These are phyloP conservation scores for Begonia peltatifolia DNA, from an alignment of 306 rosid genomes.

Conservation along the genomic window DNA sequence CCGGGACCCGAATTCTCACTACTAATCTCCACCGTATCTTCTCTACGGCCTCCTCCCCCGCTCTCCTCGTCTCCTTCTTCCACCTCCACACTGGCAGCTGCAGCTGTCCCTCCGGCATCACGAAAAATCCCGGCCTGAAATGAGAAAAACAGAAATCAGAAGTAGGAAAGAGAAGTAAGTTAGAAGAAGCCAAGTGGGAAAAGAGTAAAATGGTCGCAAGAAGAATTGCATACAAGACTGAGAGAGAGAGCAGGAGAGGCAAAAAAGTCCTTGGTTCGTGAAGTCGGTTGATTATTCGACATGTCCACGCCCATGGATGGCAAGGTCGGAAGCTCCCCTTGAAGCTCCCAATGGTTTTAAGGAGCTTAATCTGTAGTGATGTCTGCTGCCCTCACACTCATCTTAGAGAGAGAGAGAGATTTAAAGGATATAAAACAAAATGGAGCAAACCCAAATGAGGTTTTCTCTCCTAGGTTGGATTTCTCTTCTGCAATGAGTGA, in stretches of 20 bases:
- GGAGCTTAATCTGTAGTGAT: neutral
- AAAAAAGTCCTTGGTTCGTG: slow-evolving; percentile 76
- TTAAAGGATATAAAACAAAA: slow-evolving; percentile 94
- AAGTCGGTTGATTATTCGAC: slow-evolving; percentile 70
- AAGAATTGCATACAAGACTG: slow-evolving; percentile 42
- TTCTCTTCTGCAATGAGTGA: neutral
- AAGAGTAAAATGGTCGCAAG: neutral
- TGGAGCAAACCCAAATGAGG: slow-evolving; percentile 15
- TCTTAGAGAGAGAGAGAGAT: slow-evolving; percentile 15
- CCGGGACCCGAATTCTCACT: slow-evolving; percentile 78
- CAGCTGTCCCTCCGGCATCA: slow-evolving; percentile 26
- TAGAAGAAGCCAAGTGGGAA: neutral
- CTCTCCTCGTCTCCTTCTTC: slow-evolving; percentile 81
- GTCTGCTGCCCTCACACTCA: neutral
- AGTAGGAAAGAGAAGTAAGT: neutral
- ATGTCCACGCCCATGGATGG: slow-evolving; percentile 73
- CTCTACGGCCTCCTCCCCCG: slow-evolving; percentile 37
- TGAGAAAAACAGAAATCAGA: neutral
- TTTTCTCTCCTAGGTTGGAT: slow-evolving; percentile 2
- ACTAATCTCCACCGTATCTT: slow-evolving; percentile 58
- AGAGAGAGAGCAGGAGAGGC: slow-evolving; percentile 94
- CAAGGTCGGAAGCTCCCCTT: neutral
- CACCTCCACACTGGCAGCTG: slow-evolving; percentile 43
- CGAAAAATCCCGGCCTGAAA: slow-evolving; percentile 85
- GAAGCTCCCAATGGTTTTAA: slow-evolving; percentile 4